Evolutionary conservation across 2,329 filamentous ascomycete genomes (phyloP), one percentile per base, ranked within the genome.

Genomic region (Paracorniculantispora psalliotae): DNA sequence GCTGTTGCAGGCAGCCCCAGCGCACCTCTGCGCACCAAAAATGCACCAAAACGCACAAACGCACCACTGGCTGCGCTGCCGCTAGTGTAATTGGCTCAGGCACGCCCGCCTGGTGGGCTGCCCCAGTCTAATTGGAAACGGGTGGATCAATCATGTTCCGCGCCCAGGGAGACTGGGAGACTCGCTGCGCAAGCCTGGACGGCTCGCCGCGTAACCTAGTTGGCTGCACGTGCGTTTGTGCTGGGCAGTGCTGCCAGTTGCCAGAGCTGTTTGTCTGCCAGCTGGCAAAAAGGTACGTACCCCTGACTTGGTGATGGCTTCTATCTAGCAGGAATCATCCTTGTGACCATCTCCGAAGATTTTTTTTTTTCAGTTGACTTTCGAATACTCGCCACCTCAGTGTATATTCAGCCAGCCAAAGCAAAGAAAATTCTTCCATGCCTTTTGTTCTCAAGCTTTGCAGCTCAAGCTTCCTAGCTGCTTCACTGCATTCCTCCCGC

Each of bases 61-160:
- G 46, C 46, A 51, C 37, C 54, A 44, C 30, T 33, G 25, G 10
- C 46, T 19, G 35, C 4, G 26, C 35, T 23, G 12, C 26, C 23
- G 46, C 55, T 50, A 57, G 53, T 30, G 21, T 48, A 15, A 57
- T 57, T 57, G 54, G 53, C 53, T 39, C 54, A 57, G 54, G 54
- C 19, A 57, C 44, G 44, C 15, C 43, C 17, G 15, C 17, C 10
- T 10, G 8, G 53, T 48, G 53, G 53, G 30, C 30, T 30, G 43
- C 43, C 53, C 53, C 53, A 48, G 30, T 56, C 53, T 48, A 59
- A 49, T 55, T 54, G 51, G 57, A 59, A 49, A 54, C 50, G 9
- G 46, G 33, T 51, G 58, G 58, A 56, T 59, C 46, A 55, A 59
- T 28, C 43, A 59, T 59, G 51, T 59, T 59, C 58, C 58, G 50